Base-by-base conservation (phyloP, 2,329 filamentous ascomycete genomes). In the Cladosporium sp. region DNA sequence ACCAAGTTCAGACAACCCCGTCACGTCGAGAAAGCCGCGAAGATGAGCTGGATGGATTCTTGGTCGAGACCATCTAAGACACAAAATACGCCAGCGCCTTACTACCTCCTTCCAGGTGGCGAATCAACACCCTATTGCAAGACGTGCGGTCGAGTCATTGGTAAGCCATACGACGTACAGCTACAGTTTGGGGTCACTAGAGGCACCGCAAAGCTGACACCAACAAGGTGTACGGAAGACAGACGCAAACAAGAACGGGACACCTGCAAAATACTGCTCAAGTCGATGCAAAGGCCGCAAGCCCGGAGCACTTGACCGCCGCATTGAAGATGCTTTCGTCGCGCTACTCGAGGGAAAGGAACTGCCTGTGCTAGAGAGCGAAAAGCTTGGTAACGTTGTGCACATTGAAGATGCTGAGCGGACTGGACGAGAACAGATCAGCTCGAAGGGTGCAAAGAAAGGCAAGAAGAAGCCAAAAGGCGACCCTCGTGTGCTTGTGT, bases 221-320 rank as follows among this genome's bases (percentile, higher is more conserved):
- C 13, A 1, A 21, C 39, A 69, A 72, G 65, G 59, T 7, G 21
- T 32, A 36, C 59, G 59, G 1, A 73, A 69, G 43, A 62, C 65
- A 21, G 64, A 56, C 39, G 69, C 69, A 10, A 56, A n/a, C 34
- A 79, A 79, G 51, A 71, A 72, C 1, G 69, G 73, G 13, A 48
- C 67, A 46, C 70, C 69, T 48, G 74, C 81, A 34, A 87, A 85
- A 67, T 88, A 87, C 76, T 88, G 86, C 75, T 88, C 85, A 0
- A 77, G 81, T 56, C 77, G 82, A 46, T 88, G 86, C 68, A 79
- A 84, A 21, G 78, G 78, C 36, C 79, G 79, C 43, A 87, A 86
- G 69, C 83, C 83, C 0, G 78, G 81, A 0, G 77, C 77, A 13
- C 54, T 74, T 7, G 85, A 87, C 69, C 78, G 80, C 2, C 80